Evolutionary conservation across 768 basidiomycete species (phyloP).

Genomic region (Solioccasus polychromus): DNA sequence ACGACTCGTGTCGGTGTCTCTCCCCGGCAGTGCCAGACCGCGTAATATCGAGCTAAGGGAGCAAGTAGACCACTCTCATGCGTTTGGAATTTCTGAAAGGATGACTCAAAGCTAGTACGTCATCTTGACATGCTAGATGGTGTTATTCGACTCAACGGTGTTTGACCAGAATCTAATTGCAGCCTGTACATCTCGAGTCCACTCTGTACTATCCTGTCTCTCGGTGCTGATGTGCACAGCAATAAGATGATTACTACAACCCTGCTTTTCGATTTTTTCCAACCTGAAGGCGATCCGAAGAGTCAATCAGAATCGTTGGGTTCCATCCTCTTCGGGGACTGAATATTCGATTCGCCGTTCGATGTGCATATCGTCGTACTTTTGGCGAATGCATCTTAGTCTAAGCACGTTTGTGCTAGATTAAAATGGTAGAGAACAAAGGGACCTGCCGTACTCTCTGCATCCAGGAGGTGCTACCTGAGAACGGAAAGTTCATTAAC

Average conservation of each 20-base stretch:
- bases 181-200: slow-evolving; percentile 4
- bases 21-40: slow-evolving; percentile 89
- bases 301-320: slow-evolving; percentile 85
- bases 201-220: background rate
- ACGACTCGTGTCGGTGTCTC: no score
- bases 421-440: slow-evolving; percentile 78
- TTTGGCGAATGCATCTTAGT: background rate
- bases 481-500: slow-evolving; percentile 87
- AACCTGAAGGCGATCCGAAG: slow-evolving; percentile 68
- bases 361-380: slow-evolving; percentile 50
- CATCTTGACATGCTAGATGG: background rate
- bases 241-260: slow-evolving; percentile 89
- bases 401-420: slow-evolving; percentile 39
- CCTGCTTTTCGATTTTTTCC: slow-evolving; percentile 82
- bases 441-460: slow-evolving; percentile 78
- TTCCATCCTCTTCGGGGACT: slow-evolving; percentile 94
- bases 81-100: slow-evolving; percentile 57
- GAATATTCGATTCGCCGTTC: slow-evolving; percentile 89
- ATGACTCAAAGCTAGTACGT: slow-evolving; percentile 73
- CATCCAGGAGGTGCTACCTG: slow-evolving; percentile 50
- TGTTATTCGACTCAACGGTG: slow-evolving; percentile 4
- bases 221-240: slow-evolving; percentile 6
- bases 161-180: slow-evolving; percentile 81
- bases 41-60: slow-evolving; percentile 76
- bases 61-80: slow-evolving; percentile 79